Evolutionary conservation across 202 grass and related monocot genomes (phyloP), one percentile per base, ranked within the genome.

Genomic region (Alloteropsis angusta): DNA sequence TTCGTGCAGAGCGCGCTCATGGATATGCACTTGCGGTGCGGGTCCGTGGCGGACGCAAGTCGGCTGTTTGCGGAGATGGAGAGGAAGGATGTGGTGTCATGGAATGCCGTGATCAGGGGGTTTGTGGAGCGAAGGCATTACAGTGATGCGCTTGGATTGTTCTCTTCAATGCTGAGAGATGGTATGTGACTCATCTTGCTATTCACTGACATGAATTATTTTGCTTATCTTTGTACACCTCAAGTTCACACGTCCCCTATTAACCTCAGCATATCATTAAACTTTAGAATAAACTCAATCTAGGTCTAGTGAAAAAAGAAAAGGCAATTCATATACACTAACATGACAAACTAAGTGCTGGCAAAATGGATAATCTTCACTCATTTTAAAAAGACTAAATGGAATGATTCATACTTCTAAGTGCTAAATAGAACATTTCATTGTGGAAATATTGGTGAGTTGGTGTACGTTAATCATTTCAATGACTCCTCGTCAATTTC

Each of bases 1-100:
- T 83, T 93, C 28, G 90, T 97, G 71, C 90, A 91, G 82, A 93
- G 90, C 7, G 88, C 90, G 0, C 90, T 97, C 47, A 81, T 93
- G 82, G 88, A 97, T 72, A 56, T 93, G 88, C 84, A 93, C 22
- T 72, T 97, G 56, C 89, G 88, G 68, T 87, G 90, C 2, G 88
- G 93, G 26, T 89, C 63, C 0, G 78, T 93, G 45, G 80, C 6
- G 2, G 82, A 93, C 2, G 90, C 88, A 1, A 74, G 39, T 70
- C 63, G 18, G 26, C 21, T 97, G 63, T 93, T 97, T 45, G 69
- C 36, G 6, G 79, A 13, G 43, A 93, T 89, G 86, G 75, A 74
- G 80, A 84, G 42, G 65, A 91, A 84, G 72, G 93, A 97, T 18
- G 63, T 86, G 30, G 90, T 97, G 35, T 74, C 88, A 2, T 97